phyloP scores from a whole-genome alignment of 345 rosid genomes.

The Populus tremula region DNA sequence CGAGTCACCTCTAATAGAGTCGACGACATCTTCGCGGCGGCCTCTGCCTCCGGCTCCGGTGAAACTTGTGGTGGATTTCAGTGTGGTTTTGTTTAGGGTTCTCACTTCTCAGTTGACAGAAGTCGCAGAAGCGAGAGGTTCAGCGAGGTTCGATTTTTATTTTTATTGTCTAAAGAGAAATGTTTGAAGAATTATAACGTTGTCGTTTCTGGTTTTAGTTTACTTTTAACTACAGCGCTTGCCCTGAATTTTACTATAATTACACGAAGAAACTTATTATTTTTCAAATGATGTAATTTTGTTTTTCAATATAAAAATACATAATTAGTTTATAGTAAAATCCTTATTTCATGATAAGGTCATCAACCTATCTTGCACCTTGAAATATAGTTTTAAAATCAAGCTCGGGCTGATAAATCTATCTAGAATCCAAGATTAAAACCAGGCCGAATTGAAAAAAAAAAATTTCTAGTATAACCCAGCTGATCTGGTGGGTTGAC shows the following conservation, averaged over 20 bases:
- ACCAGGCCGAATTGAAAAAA: no score
- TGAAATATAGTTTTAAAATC: no score
- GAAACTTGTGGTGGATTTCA: not conserved
- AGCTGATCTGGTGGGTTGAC: no score
- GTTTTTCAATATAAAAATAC: not conserved
- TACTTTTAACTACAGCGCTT: not conserved
- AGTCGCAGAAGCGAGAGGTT: not conserved
- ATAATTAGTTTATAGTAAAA: no score
- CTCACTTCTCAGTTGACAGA: not conserved
- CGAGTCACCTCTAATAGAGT: constrained; percentile 87
- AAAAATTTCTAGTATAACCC: no score
- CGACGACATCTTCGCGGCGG: constrained; percentile 57
- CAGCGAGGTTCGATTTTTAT: not conserved
- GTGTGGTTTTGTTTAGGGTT: constrained; percentile 3
- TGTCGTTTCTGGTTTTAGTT: not conserved
- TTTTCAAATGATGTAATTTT: not conserved
- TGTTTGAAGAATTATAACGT: not conserved
- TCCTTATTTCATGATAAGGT: no score
- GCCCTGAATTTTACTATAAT: not conserved
- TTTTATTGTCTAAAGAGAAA: no score
- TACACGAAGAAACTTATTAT: not conserved
- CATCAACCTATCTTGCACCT: no score
- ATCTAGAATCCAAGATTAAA: no score
- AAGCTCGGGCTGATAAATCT: no score
- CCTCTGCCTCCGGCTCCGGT: not conserved